These are phyloP conservation scores for Trichoderma brevicompactum DNA, from an alignment of 2,329 filamentous ascomycete species.

Conservation along the genomic window DNA sequence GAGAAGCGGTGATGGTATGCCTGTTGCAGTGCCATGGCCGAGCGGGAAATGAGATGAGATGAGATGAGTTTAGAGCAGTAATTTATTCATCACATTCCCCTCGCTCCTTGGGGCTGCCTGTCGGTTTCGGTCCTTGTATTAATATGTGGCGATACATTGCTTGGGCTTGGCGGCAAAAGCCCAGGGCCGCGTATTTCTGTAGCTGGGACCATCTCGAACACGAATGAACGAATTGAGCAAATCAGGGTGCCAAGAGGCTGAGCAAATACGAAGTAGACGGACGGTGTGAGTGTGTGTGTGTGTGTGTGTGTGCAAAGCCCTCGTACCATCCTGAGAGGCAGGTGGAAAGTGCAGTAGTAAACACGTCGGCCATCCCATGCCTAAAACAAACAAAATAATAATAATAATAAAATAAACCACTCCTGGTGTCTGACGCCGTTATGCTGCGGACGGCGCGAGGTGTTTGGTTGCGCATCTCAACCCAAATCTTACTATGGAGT, in stretches of 20 bases:
- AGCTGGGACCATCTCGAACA: background rate
- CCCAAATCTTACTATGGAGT: slow-evolving; percentile 14
- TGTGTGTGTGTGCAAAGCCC: no score
- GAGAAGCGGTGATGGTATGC: slow-evolving; percentile 6
- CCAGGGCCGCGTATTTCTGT: background rate
- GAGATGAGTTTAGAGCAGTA: background rate
- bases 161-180: background rate
- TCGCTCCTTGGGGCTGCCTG: no score
- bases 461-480: background rate
- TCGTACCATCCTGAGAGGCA: background rate
- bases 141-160: background rate
- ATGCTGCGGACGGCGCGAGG: background rate
- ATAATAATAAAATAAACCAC: slow-evolving; percentile 8
- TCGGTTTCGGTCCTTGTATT: background rate
- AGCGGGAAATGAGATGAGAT: background rate
- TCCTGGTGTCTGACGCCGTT: slow-evolving; percentile 2
- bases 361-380: slow-evolving; percentile 7
- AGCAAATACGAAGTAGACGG: background rate
- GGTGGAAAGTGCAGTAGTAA: background rate
- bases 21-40: slow-evolving; percentile 9
- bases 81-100: background rate
- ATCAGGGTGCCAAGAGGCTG: slow-evolving; percentile 5
- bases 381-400: background rate
- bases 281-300: background rate
- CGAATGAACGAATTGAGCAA: background rate